Evolutionary conservation across 1,284 basidiomycete genomes (phyloP).

Genomic region (Marasmius oreades): DNA sequence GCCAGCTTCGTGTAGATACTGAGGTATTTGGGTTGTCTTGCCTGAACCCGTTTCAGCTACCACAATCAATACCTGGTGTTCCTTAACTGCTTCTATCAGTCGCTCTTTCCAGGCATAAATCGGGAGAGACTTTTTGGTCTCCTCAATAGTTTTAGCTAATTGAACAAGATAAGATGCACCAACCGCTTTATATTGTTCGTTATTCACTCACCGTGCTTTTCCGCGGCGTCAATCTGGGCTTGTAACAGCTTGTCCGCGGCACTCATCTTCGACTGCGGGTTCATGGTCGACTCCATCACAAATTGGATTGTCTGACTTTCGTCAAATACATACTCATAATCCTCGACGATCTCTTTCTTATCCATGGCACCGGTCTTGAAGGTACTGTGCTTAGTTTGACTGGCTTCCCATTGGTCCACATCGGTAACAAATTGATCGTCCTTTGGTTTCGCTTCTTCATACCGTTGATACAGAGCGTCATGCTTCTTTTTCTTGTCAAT

Average conservation of each 20-base stretch:
- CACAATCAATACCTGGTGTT: conserved; percentile 91
- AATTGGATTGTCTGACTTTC: conserved; percentile 97
- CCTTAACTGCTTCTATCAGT: conserved; percentile 84
- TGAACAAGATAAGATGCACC: conserved; percentile 8
- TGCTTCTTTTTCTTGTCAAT: conserved; percentile 97
- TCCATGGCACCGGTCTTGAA: conserved; percentile 90
- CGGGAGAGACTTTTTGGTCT: conserved; percentile 88
- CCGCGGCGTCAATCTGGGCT: conserved; percentile 88
- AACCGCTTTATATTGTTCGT: background rate
- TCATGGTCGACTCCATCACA: conserved; percentile 80
- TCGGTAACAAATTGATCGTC: conserved; percentile 94
- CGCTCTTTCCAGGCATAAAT: conserved; percentile 86
- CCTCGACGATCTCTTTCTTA: conserved; percentile 74
- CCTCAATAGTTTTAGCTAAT: conserved; percentile 81
- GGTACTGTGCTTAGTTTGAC: conserved; percentile 87
- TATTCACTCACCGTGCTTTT: conserved; percentile 73
- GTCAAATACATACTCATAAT: conserved; percentile 98
- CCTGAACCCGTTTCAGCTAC: conserved; percentile 95
- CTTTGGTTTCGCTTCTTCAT: conserved; percentile 87
- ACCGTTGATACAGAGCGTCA: conserved; percentile 90
- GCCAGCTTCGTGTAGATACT: conserved; percentile 97
- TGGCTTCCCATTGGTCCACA: conserved; percentile 93
- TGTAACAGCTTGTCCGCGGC: conserved; percentile 87
- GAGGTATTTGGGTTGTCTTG: conserved; percentile 97
- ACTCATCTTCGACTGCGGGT: conserved; percentile 67